Conservation (phyloP, 805 yeast species). For the Limtongia smithiae region DNA sequence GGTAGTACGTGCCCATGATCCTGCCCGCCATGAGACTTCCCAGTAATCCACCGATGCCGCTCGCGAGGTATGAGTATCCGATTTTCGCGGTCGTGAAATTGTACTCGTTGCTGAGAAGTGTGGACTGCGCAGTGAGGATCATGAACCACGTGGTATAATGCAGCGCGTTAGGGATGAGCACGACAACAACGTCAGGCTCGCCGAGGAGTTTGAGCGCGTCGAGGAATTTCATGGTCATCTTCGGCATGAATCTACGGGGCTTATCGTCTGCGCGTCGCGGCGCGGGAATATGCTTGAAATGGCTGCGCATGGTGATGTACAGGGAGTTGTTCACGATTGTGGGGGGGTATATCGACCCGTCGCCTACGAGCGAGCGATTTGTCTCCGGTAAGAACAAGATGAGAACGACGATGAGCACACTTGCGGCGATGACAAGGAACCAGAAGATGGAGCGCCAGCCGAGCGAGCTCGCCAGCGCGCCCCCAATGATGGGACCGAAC, state of each 20-base stretch:
- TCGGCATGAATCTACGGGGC: no score
- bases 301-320: no score
- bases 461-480: constrained; percentile 44
- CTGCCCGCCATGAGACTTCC: constrained; percentile 62
- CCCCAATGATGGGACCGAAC: constrained; percentile 70
- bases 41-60: constrained; percentile 62
- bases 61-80: constrained; percentile 69
- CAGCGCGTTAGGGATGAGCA: no score
- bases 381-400: constrained; percentile 67
- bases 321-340: not conserved
- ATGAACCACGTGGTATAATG: not conserved
- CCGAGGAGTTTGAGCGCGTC: no score
- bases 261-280: no score
- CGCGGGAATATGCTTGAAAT: no score
- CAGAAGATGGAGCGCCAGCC: constrained; percentile 79
- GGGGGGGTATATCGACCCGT: constrained; percentile 51
- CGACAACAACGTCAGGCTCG: no score
- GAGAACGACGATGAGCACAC: constrained; percentile 39
- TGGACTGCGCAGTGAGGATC: constrained; percentile 41
- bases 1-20: constrained; percentile 36
- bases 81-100: constrained; percentile 51
- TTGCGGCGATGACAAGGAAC: constrained; percentile 67
- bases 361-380: constrained; percentile 65
- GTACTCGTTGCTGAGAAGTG: constrained; percentile 50
- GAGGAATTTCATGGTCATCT: no score